Conservation (phyloP, 768 basidiomycete species). For the Ramaria sp. region DNA sequence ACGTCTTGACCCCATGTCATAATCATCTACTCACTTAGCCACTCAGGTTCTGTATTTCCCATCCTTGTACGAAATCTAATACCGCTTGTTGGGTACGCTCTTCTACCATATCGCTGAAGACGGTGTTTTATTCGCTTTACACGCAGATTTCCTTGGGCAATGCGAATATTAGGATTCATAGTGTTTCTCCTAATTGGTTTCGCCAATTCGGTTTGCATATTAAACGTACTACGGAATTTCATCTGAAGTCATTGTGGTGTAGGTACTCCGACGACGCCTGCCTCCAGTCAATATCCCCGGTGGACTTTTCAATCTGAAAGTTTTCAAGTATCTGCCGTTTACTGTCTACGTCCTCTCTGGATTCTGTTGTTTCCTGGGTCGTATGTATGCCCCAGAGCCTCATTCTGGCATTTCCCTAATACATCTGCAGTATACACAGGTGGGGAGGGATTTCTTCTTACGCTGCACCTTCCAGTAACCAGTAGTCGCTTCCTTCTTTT, state of each 20-base stretch:
- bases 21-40: slow-evolving; percentile 27
- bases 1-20: slow-evolving; percentile 20
- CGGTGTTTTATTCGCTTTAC: neutral
- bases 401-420: neutral
- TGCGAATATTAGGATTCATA: slow-evolving; percentile 60
- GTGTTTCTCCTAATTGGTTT: slow-evolving; percentile 39
- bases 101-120: neutral
- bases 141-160: slow-evolving; percentile 66
- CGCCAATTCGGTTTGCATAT: slow-evolving; percentile 37
- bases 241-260: slow-evolving; percentile 4
- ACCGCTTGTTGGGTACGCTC: slow-evolving; percentile 10
- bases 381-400: neutral
- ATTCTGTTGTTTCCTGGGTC: slow-evolving; percentile 49
- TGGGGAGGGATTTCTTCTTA: neutral
- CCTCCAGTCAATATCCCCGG: slow-evolving; percentile 43
- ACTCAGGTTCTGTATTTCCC: slow-evolving; percentile 11
- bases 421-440: slow-evolving; percentile 7
- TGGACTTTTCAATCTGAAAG: slow-evolving; percentile 44
- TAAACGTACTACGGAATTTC: neutral
- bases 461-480: neutral
- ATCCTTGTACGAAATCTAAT: slow-evolving; percentile 12
- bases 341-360: slow-evolving; percentile 47
- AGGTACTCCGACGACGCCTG: slow-evolving; percentile 34
- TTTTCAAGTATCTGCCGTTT: slow-evolving; percentile 45
- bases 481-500: neutral